Percentiles rank a stretch among this genome's conserved stretches.
These are phyloP conservation scores for Lentinula lateritia DNA, from an alignment of 768 basidiomycete species.

Conservation along the genomic window DNA sequence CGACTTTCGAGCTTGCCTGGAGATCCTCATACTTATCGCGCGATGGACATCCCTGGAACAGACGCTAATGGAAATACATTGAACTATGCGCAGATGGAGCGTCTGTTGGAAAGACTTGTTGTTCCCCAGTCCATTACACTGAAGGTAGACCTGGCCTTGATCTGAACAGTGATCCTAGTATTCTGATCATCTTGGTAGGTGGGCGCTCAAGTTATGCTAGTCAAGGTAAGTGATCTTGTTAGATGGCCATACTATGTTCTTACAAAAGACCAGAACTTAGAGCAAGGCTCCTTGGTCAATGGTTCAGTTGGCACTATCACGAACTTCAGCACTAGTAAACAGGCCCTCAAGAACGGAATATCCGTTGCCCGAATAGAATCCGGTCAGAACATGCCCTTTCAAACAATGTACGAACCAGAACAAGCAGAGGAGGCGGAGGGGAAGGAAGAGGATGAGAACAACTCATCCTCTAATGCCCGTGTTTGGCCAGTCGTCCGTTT, in stretches of 20 bases:
- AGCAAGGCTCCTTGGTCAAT: conserved; percentile 66
- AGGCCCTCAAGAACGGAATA: conserved; percentile 32
- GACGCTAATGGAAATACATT: conserved; percentile 38
- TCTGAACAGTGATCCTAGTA: not conserved
- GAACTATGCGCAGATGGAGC: conserved; percentile 28
- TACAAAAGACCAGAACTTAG: conserved; percentile 45
- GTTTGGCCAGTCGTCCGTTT: conserved; percentile 64
- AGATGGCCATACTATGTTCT: not conserved
- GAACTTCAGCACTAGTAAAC: conserved; percentile 36
- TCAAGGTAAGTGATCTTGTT: conserved; percentile 42
- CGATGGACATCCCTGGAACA: conserved; percentile 39
- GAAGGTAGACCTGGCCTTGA: conserved; percentile 31
- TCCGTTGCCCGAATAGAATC: conserved; percentile 30
- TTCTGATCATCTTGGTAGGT: conserved; percentile 30
- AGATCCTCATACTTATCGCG: conserved; percentile 29
- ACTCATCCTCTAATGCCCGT: conserved; percentile 12
- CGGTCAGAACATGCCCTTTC: conserved; percentile 8
- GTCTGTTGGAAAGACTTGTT: conserved; percentile 56
- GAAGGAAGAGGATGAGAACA: not conserved
- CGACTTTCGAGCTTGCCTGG: conserved; percentile 43
- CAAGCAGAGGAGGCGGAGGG: not conserved
- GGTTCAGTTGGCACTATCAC: conserved; percentile 59
- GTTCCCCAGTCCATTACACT: conserved; percentile 40
- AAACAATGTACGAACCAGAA: not conserved
- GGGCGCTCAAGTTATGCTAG: conserved; percentile 83